Evolutionary conservation across 257 asterid species (phyloP).

Genomic region (Penstemon barbatus): DNA sequence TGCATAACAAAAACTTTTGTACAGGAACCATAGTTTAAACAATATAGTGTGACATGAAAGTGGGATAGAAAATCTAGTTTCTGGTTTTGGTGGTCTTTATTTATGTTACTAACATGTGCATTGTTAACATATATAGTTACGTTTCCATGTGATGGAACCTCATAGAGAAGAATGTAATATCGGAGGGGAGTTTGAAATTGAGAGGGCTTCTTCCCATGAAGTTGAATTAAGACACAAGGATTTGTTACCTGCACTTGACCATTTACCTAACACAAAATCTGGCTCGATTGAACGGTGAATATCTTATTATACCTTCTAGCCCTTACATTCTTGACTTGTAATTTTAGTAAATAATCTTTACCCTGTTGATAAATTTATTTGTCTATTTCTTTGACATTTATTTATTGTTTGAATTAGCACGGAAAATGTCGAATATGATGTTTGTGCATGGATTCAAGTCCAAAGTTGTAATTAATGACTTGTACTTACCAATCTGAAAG

Average conservation of each 20-base stretch:
- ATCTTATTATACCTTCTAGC: constrained; percentile 16
- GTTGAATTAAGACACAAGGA: constrained; percentile 55
- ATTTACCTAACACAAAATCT: constrained; percentile 50
- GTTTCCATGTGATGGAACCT: constrained; percentile 50
- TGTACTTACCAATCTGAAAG: too few relatives aligned
- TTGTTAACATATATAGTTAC: constrained; percentile 41
- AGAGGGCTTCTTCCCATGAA: constrained; percentile 53
- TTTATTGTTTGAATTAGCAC: too few relatives aligned
- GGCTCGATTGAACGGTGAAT: constrained; percentile 48
- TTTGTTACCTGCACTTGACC: constrained; percentile 57
- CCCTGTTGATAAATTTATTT: constrained; percentile 4
- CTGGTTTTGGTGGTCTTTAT: constrained; percentile 11
- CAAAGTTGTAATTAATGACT: too few relatives aligned
- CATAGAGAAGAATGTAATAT: constrained; percentile 37
- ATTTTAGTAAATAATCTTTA: not conserved
- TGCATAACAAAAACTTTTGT: too few relatives aligned
- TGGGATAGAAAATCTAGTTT: too few relatives aligned
- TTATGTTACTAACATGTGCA: constrained; percentile 12
- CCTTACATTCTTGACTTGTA: constrained; percentile 15
- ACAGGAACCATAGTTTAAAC: too few relatives aligned
- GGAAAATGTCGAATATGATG: too few relatives aligned
- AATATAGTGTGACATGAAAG: too few relatives aligned
- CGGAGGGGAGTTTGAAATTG: constrained; percentile 63
- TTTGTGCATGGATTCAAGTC: too few relatives aligned
- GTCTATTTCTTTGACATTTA: too few relatives aligned